phyloP scores from a whole-genome alignment of 2,329 filamentous ascomycete species.

The Trichophyton mentagrophytes region DNA sequence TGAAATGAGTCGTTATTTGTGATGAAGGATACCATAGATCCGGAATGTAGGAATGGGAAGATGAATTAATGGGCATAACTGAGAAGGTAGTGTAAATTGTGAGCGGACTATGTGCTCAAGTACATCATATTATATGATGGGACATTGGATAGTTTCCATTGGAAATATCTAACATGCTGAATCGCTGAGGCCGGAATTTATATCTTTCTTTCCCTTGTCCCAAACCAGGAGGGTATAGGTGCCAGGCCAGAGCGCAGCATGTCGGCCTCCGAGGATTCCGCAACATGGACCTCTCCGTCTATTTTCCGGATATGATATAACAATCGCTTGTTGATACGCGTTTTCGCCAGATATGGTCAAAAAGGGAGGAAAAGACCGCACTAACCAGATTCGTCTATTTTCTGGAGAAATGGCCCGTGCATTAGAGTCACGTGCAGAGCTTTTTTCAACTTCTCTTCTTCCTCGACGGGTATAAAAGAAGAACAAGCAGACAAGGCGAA shows the following conservation, averaged over 20 bases:
- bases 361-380: neutral
- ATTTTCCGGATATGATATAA: neutral
- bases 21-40: neutral
- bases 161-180: neutral
- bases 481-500: neutral
- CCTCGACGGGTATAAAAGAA: neutral
- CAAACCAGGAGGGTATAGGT: neutral
- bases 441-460: neutral
- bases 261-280: neutral
- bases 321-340: neutral
- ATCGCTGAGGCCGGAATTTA: neutral
- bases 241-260: neutral
- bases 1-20: neutral
- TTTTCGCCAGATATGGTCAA: neutral
- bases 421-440: neutral
- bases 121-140: neutral
- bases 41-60: neutral
- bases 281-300: neutral
- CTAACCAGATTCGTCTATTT: slow-evolving; percentile 1
- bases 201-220: neutral
- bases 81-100: neutral
- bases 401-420: neutral
- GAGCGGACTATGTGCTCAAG: neutral
- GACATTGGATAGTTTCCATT: neutral
- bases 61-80: neutral